Conservation (phyloP, 495 filamentous ascomycete genomes). For the Rhizodiscina lignyota region DNA sequence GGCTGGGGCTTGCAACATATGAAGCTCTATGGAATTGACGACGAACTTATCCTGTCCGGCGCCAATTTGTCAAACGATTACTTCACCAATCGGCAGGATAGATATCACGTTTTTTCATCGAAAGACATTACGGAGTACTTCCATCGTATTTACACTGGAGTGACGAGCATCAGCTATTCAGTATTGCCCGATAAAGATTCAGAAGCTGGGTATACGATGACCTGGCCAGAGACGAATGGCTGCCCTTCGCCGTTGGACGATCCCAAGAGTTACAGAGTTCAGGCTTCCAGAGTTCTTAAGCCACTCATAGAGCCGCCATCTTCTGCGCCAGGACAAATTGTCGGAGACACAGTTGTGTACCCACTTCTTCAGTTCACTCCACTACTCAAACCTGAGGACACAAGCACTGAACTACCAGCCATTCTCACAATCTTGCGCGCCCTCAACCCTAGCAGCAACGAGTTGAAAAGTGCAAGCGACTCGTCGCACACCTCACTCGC, state of each 20-base stretch:
- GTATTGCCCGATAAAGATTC: constrained; percentile 37
- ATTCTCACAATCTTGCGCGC: constrained; percentile 55
- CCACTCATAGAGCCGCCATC: constrained; percentile 54
- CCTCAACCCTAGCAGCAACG: too few species aligned
- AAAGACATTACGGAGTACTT: constrained; percentile 71
- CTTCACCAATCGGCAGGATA: constrained; percentile 87
- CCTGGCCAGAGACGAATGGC: constrained; percentile 65
- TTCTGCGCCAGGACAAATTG: not conserved
- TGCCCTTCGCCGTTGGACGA: constrained; percentile 53
- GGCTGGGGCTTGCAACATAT: constrained; percentile 98
- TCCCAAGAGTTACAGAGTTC: constrained; percentile 47
- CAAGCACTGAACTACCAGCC: constrained; percentile 75
- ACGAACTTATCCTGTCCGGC: constrained; percentile 89
- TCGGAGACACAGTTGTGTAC: constrained; percentile 59
- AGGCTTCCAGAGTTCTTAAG: constrained; percentile 45
- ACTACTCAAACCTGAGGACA: constrained; percentile 56
- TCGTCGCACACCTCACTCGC: not conserved
- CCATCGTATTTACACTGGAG: constrained; percentile 51
- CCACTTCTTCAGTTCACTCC: constrained; percentile 75
- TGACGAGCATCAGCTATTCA: constrained; percentile 68
- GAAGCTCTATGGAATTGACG: constrained; percentile 95
- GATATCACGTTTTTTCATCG: constrained; percentile 83
- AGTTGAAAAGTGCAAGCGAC: too few species aligned
- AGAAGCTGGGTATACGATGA: constrained; percentile 47
- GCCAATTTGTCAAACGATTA: constrained; percentile 91